Percentiles rank a stretch among this genome's conserved stretches.
phyloP scores from a whole-genome alignment of 1,284 basidiomycete species.

The Ceratobasidium sp. region DNA sequence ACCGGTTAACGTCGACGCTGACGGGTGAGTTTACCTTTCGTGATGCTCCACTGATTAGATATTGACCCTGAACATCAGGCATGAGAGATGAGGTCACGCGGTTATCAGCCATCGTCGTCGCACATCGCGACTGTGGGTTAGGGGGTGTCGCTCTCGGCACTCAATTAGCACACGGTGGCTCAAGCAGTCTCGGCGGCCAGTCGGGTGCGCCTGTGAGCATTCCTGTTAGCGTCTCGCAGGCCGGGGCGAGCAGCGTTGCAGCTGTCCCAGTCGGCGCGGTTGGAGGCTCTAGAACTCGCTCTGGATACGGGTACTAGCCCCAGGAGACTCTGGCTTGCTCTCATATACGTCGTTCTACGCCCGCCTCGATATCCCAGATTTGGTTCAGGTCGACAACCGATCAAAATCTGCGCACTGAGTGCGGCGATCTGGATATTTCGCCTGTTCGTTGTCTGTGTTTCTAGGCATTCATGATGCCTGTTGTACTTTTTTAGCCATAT shows the following conservation, averaged over 20 bases:
- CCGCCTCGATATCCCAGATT: slow-evolving; percentile 26
- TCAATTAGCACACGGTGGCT: slow-evolving; percentile 27
- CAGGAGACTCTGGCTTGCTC: background rate
- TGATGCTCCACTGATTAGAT: slow-evolving; percentile 55
- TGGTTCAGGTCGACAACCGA: slow-evolving; percentile 18
- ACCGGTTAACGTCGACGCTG: slow-evolving; percentile 77
- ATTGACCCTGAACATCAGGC: slow-evolving; percentile 62
- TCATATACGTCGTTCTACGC: background rate
- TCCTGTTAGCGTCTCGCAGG: slow-evolving; percentile 43
- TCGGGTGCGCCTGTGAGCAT: slow-evolving; percentile 44
- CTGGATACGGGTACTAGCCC: slow-evolving; percentile 38
- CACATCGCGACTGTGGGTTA: slow-evolving; percentile 51
- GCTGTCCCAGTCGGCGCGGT: slow-evolving; percentile 34
- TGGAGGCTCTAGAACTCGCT: slow-evolving; percentile 37
- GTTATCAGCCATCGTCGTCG: slow-evolving; percentile 73
- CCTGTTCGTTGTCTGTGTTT: slow-evolving; percentile 33
- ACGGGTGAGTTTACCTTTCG: slow-evolving; percentile 40
- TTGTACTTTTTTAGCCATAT: slow-evolving; percentile 38
- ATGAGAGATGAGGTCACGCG: slow-evolving; percentile 84
- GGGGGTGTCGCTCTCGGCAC: slow-evolving; percentile 45
- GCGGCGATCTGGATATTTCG: slow-evolving; percentile 12
- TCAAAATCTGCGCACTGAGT: background rate
- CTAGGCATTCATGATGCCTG: slow-evolving; percentile 26
- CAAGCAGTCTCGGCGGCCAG: slow-evolving; percentile 13
- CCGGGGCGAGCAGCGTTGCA: slow-evolving; percentile 19